These are phyloP conservation scores for Globisporangium polare DNA, from an alignment of 352 stramenopile species.

Conservation along the genomic window DNA sequence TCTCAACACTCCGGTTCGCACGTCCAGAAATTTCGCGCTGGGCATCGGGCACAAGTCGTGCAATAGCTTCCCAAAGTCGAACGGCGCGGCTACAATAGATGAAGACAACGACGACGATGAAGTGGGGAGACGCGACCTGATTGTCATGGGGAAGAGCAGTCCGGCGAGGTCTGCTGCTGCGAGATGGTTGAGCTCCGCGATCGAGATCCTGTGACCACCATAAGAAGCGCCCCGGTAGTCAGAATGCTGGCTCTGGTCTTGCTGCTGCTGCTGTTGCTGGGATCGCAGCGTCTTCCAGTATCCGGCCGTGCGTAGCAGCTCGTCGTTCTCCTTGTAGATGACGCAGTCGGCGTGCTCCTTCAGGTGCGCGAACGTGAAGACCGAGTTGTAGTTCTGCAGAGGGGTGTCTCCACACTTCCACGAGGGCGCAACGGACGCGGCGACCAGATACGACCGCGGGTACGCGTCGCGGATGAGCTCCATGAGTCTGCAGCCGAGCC, in stretches of 20 bases:
- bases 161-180: slow-evolving; percentile 56
- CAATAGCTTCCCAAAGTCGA: slow-evolving; percentile 56
- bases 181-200: slow-evolving; percentile 61
- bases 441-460: slow-evolving; percentile 61
- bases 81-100: slow-evolving; percentile 19
- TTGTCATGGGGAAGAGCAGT: slow-evolving; percentile 41
- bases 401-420: slow-evolving; percentile 58
- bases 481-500: slow-evolving; percentile 78
- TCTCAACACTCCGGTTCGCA: background rate
- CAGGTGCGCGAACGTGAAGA: slow-evolving; percentile 66
- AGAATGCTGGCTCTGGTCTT: background rate
- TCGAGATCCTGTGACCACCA: slow-evolving; percentile 25
- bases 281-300: slow-evolving; percentile 46
- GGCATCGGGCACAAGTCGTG: slow-evolving; percentile 61
- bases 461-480: slow-evolving; percentile 80
- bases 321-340: slow-evolving; percentile 87
- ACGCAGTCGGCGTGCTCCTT: slow-evolving; percentile 70
- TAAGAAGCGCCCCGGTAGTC: background rate
- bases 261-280: background rate
- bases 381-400: slow-evolving; percentile 85
- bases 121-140: background rate
- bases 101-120: background rate
- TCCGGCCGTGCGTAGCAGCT: slow-evolving; percentile 47
- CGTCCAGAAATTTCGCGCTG: slow-evolving; percentile 59
- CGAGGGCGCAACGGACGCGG: slow-evolving; percentile 68